These are phyloP conservation scores for Cyphellophora europaea DNA, from an alignment of 2,329 filamentous ascomycete species.

Conservation along the genomic window DNA sequence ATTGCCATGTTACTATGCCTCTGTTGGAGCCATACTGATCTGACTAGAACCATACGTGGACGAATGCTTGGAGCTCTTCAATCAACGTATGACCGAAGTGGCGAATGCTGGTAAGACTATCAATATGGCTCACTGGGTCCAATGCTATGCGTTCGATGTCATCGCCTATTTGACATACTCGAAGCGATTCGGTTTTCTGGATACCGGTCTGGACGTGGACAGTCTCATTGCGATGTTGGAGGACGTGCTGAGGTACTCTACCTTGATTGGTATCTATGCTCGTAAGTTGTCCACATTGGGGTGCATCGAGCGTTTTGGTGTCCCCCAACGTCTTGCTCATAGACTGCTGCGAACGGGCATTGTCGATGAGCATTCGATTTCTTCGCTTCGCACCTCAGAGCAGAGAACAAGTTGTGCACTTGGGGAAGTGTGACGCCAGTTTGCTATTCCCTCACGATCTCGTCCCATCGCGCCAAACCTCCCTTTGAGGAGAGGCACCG, in stretches of 20 bases:
- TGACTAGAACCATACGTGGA: slow-evolving; percentile 42
- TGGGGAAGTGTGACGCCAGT: too few species aligned
- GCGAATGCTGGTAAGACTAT: slow-evolving; percentile 22
- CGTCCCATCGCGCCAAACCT: too few species aligned
- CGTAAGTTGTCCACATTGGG: slow-evolving; percentile 32
- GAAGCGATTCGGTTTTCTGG: slow-evolving; percentile 66
- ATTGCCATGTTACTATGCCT: too few species aligned
- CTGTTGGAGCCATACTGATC: too few species aligned
- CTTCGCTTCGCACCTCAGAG: too few species aligned
- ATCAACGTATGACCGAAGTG: slow-evolving; percentile 28
- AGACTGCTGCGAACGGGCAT: too few species aligned
- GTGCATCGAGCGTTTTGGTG: too few species aligned
- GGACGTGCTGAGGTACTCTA: slow-evolving; percentile 26
- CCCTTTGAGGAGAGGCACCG: too few species aligned
- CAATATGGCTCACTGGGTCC: slow-evolving; percentile 50
- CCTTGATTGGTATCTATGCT: slow-evolving; percentile 33
- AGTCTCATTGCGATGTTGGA: slow-evolving; percentile 25
- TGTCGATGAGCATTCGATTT: too few species aligned
- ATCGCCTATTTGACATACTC: slow-evolving; percentile 37
- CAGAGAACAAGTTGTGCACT: too few species aligned
- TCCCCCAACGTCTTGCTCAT: too few species aligned
- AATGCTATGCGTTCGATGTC: slow-evolving; percentile 75
- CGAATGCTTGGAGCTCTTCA: slow-evolving; percentile 35
- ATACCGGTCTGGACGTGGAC: slow-evolving; percentile 65
- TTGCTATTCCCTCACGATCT: too few species aligned